Evolutionary conservation across 169 alveolate species (phyloP).

Genomic region (Eimeria sp.): DNA sequence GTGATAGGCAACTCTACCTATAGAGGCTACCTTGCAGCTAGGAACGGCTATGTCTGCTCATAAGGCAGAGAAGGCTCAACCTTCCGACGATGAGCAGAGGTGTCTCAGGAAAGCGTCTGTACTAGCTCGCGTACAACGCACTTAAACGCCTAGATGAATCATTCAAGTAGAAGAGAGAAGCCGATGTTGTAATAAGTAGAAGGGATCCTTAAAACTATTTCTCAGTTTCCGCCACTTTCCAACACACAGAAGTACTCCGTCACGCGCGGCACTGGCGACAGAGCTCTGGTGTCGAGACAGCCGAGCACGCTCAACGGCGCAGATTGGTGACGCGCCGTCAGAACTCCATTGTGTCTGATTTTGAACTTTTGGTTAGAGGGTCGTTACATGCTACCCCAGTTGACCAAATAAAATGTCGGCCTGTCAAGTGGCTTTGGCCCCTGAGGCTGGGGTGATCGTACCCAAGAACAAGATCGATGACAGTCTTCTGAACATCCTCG

Average conservation of each 20-base stretch:
- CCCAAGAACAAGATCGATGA: conserved; percentile 47
- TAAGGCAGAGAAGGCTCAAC: not conserved
- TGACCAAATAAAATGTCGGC: conserved; percentile 40
- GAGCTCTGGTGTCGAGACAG: conserved; percentile 50
- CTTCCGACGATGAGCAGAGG: not conserved
- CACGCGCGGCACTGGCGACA: not conserved
- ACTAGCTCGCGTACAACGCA: not conserved
- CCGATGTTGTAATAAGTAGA: not conserved
- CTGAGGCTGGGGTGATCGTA: conserved; percentile 68
- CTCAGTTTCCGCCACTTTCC: not conserved
- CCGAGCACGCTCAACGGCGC: not conserved
- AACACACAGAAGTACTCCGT: not conserved
- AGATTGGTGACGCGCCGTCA: conserved; percentile 15
- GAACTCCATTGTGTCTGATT: conserved; percentile 49
- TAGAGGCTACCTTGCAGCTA: not conserved
- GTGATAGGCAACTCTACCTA: not conserved
- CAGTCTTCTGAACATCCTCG: conserved; percentile 62
- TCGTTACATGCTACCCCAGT: conserved; percentile 15
- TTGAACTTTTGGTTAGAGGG: conserved; percentile 56
- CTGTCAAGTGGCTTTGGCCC: conserved; percentile 68
- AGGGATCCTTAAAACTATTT: not conserved
- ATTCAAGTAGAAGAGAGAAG: not conserved
- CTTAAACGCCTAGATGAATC: not conserved
- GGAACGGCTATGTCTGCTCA: not conserved
- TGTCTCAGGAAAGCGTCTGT: not conserved